Conservation (phyloP, 2,329 filamentous ascomycete species). For the Trichoderma oligosporum region DNA sequence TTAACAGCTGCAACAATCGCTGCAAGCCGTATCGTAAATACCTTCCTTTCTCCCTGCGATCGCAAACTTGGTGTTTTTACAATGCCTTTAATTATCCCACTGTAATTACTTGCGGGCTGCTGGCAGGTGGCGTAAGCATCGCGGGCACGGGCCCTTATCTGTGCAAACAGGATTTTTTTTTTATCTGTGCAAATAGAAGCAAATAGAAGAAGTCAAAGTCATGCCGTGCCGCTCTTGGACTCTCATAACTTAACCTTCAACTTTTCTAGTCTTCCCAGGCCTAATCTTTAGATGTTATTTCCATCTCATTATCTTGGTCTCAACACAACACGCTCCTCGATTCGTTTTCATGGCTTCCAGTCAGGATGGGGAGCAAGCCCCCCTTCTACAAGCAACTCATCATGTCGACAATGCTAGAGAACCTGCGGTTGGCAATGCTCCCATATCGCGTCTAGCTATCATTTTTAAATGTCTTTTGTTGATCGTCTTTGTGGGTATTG, state of each 20-base stretch:
- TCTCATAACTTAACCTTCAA: neutral
- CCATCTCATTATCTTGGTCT: neutral
- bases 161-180: neutral
- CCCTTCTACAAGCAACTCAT: constrained; percentile 7
- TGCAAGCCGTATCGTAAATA: neutral
- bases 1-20: neutral
- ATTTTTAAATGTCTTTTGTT: constrained; percentile 7
- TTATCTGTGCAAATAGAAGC: neutral
- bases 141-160: neutral
- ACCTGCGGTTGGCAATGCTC: neutral
- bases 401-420: constrained; percentile 3
- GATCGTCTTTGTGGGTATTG: neutral
- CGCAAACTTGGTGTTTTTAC: neutral
- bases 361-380: constrained; percentile 7
- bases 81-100: neutral
- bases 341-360: constrained; percentile 2
- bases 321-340: neutral
- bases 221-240: neutral
- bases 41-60: neutral
- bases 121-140: neutral
- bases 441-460: neutral
- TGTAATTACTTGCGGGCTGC: neutral
- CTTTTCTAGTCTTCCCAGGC: neutral
- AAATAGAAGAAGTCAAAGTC: neutral
- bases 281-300: neutral